phyloP scores from a whole-genome alignment of 371 early-diverging fungal genomes.

The Saksenaea vasiformis region DNA sequence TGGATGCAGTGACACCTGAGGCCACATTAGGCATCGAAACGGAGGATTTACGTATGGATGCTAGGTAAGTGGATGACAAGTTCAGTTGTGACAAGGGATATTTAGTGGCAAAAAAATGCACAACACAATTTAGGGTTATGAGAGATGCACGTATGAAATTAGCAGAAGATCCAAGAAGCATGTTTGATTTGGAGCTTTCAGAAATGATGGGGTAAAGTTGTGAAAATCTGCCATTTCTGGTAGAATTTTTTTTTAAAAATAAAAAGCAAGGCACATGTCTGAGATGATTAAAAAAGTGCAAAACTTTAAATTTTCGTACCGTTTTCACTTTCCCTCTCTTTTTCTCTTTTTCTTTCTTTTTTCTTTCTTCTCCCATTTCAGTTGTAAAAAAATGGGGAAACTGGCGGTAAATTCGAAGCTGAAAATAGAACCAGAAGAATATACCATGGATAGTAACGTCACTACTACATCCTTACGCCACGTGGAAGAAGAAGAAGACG shows the following conservation, averaged over 20 bases:
- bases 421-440: neutral
- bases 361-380: conserved; percentile 1
- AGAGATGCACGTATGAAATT: conserved; percentile 34
- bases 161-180: conserved; percentile 27
- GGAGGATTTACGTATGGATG: conserved; percentile 81
- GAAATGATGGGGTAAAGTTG: conserved; percentile 39
- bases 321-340: conserved; percentile 6
- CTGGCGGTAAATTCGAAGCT: neutral
- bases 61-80: conserved; percentile 46
- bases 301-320: neutral
- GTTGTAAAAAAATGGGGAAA: neutral
- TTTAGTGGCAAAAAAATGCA: neutral
- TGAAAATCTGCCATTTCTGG: conserved; percentile 2
- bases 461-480: neutral
- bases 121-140: conserved; percentile 45
- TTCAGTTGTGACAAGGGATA: neutral
- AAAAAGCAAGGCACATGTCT: neutral
- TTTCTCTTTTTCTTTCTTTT: conserved; percentile 5
- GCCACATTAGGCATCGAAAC: conserved; percentile 88
- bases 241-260: neutral
- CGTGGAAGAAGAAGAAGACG: conserved; percentile 5
- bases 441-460: neutral
- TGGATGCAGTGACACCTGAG: conserved; percentile 90
- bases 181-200: conserved; percentile 44
- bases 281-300: conserved; percentile 1